phyloP scores from a whole-genome alignment of 805 yeast species.

The Cyberlindnera mrakii region DNA sequence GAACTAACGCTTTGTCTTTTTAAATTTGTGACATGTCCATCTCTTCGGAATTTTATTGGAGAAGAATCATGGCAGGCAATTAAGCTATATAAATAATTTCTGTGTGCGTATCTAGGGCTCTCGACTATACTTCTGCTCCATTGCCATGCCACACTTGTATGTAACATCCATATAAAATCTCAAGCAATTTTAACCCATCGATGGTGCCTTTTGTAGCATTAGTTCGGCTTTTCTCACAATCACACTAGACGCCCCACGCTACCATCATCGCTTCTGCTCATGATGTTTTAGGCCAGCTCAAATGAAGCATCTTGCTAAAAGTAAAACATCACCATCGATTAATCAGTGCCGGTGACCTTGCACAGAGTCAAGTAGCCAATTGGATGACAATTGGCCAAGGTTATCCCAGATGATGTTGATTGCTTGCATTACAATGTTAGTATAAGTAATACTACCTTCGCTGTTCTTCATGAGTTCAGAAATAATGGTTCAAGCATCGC shows the following conservation, averaged over 20 bases:
- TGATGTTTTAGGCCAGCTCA: slow-evolving; percentile 1
- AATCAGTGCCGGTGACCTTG: slow-evolving; percentile 5
- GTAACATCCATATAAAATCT: too few relatives aligned
- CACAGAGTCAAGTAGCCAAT: slow-evolving; percentile 2
- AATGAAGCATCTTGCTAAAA: neutral
- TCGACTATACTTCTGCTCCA: too few relatives aligned
- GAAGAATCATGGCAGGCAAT: too few relatives aligned
- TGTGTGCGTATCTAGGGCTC: too few relatives aligned
- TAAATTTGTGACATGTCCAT: too few relatives aligned
- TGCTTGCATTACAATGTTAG: slow-evolving; percentile 6
- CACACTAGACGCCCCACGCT: neutral
- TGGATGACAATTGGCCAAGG: neutral
- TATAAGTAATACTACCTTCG: neutral
- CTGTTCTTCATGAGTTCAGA: neutral
- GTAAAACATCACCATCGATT: neutral
- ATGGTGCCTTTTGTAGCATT: slow-evolving; percentile 7
- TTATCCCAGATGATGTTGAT: too few relatives aligned
- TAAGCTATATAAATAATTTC: too few relatives aligned
- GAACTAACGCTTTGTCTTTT: too few relatives aligned
- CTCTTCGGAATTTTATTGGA: too few relatives aligned
- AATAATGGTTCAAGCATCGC: slow-evolving; percentile 1
- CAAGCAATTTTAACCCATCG: neutral
- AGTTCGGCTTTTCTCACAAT: slow-evolving; percentile 1
- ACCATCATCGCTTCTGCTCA: slow-evolving; percentile 1
- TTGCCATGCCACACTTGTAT: too few relatives aligned